These are phyloP conservation scores for Colletotrichum liaoningense DNA, from an alignment of 2,329 filamentous ascomycete genomes.

Conservation along the genomic window DNA sequence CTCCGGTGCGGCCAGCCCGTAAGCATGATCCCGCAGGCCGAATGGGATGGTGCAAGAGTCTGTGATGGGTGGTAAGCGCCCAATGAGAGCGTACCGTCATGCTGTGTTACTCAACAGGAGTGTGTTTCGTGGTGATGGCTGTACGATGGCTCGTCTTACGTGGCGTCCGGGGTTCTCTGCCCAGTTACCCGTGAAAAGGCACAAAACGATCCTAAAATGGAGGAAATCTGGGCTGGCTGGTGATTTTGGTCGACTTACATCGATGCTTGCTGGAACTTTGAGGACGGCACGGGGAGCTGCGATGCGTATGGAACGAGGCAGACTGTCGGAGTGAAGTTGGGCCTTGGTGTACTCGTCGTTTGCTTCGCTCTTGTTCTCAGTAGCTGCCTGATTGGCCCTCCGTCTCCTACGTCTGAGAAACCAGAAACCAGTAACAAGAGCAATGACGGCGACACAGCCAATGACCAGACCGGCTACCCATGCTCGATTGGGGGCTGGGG, in stretches of 20 bases:
- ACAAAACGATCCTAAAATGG: not conserved
- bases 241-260: not conserved
- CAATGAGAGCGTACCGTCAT: not conserved
- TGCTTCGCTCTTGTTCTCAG: not conserved
- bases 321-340: not conserved
- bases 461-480: slow-evolving; percentile 21
- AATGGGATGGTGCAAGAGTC: not conserved
- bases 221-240: not conserved
- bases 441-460: not conserved
- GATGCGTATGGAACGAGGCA: not conserved
- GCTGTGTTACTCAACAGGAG: not conserved
- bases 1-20: not conserved
- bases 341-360: not conserved
- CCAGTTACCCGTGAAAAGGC: not conserved
- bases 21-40: not conserved
- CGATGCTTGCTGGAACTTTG: not conserved
- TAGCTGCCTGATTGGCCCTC: too few relatives aligned
- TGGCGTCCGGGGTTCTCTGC: not conserved
- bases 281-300: not conserved
- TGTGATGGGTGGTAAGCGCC: not conserved
- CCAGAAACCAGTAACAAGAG: not conserved
- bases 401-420: not conserved
- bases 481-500: not conserved
- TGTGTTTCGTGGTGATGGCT: not conserved
- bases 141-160: not conserved